Evolutionary conservation across 345 rosid genomes (phyloP).

Genomic region (Tarenaya hassleriana): DNA sequence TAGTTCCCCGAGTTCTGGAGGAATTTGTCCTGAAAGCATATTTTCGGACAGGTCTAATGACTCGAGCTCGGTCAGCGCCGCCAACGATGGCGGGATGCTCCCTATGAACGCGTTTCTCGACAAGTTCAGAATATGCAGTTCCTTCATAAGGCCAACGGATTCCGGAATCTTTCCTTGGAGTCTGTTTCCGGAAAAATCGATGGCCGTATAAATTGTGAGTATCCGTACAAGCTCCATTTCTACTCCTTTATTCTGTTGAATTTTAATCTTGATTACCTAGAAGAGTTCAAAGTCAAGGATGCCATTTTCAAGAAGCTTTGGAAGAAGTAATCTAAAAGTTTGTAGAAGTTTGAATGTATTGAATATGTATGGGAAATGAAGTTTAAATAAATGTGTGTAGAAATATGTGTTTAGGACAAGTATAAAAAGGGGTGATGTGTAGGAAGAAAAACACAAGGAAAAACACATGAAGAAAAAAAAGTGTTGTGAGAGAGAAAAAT

Average conservation of each 20-base stretch:
- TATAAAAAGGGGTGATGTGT: too few species aligned
- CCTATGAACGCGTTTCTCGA: slow-evolving; percentile 21
- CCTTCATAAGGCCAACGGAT: slow-evolving; percentile 14
- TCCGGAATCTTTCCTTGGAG: slow-evolving; percentile 11
- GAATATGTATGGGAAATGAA: too few species aligned
- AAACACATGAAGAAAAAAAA: too few species aligned
- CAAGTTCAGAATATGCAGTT: slow-evolving; percentile 16
- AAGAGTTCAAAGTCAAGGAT: too few species aligned
- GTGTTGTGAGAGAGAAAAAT: too few species aligned
- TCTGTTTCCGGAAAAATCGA: slow-evolving; percentile 20
- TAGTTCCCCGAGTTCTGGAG: slow-evolving; percentile 20
- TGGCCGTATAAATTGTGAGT: slow-evolving; percentile 11
- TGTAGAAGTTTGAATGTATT: too few species aligned
- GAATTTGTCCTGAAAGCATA: slow-evolving; percentile 7
- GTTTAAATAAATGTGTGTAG: too few species aligned
- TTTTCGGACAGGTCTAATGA: slow-evolving; percentile 23
- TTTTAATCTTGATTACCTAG: too few species aligned
- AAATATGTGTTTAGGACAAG: too few species aligned
- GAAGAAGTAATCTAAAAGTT: too few species aligned
- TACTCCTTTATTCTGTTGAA: slow-evolving; percentile 3
- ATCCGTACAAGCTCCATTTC: slow-evolving; percentile 8
- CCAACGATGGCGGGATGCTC: slow-evolving; percentile 11
- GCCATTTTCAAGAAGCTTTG: too few species aligned
- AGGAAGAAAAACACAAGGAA: too few species aligned
- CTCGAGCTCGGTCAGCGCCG: slow-evolving; percentile 18